These are phyloP conservation scores for Chlamydomonas urium DNA, from an alignment of 139 green algal genomes.

Conservation along the genomic window DNA sequence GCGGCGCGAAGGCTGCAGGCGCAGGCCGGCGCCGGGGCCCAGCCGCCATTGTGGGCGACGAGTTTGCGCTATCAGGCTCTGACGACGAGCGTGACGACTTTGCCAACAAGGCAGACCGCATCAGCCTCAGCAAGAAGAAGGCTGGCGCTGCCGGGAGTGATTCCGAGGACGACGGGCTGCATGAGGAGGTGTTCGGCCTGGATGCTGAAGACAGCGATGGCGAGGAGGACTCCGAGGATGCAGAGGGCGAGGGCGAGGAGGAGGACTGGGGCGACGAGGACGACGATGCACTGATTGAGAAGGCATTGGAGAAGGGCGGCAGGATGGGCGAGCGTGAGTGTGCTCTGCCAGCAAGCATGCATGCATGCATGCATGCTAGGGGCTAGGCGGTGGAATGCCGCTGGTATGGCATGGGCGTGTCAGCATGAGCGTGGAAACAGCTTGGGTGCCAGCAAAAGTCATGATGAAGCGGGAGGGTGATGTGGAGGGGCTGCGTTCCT, in stretches of 20 bases:
- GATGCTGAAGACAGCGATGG: neutral
- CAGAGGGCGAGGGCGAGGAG: neutral
- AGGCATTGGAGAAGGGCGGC: slow-evolving; percentile 5
- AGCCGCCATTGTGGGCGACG: slow-evolving; percentile 1
- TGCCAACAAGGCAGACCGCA: neutral
- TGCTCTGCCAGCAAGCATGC: neutral
- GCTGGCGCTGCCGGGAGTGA: neutral
- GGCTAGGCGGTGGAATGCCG: too few species aligned
- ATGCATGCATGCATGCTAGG: neutral
- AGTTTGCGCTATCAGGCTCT: slow-evolving; percentile 4
- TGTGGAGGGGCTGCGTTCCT: too few species aligned
- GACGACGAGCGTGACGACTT: slow-evolving; percentile 6
- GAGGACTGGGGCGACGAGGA: neutral
- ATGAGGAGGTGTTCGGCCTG: slow-evolving; percentile 1
- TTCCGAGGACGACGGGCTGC: neutral
- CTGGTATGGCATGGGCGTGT: too few species aligned
- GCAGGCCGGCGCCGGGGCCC: neutral
- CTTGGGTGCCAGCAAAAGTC: too few species aligned
- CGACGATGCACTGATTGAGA: slow-evolving; percentile 2
- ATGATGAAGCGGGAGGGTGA: too few species aligned
- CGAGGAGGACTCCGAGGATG: neutral
- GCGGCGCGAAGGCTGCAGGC: neutral
- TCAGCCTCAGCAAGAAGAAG: neutral
- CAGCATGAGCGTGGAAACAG: too few species aligned
- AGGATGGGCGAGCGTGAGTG: neutral